These are phyloP conservation scores for Cnidoscolus chayamansa DNA, from an alignment of 441 rosid species.

Conservation along the genomic window DNA sequence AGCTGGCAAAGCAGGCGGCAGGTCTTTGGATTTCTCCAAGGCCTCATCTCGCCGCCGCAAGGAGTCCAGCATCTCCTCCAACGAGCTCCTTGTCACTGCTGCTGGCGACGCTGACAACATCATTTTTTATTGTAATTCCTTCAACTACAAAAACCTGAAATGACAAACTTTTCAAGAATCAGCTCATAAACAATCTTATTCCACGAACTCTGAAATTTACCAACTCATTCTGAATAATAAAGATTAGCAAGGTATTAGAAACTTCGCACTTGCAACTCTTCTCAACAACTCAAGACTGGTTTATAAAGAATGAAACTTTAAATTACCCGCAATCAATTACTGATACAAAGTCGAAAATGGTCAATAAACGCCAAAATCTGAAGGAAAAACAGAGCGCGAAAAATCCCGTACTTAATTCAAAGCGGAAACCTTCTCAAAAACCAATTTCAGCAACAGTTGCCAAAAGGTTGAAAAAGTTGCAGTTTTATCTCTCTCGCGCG, in stretches of 20 bases:
- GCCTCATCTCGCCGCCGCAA: constrained; percentile 66
- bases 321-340: neutral
- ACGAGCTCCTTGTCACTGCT: constrained; percentile 60
- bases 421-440: neutral
- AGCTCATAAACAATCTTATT: neutral
- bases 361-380: neutral
- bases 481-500: neutral
- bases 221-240: neutral
- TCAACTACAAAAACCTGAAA: constrained; percentile 24
- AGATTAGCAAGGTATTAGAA: neutral
- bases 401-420: neutral
- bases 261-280: neutral
- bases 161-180: neutral
- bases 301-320: neutral
- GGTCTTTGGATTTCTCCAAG: constrained; percentile 62
- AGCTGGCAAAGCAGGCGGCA: constrained; percentile 88
- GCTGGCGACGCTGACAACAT: constrained; percentile 62
- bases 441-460: neutral
- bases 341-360: constrained; percentile 4
- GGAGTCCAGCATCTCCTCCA: constrained; percentile 96
- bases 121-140: constrained; percentile 29
- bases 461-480: neutral
- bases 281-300: constrained; percentile 4
- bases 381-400: neutral
- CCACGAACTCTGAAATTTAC: neutral